Percentiles rank a stretch among this genome's conserved stretches.
Evolutionary conservation across 306 rosid genomes (phyloP).

Genomic region (Quercus rubra): DNA sequence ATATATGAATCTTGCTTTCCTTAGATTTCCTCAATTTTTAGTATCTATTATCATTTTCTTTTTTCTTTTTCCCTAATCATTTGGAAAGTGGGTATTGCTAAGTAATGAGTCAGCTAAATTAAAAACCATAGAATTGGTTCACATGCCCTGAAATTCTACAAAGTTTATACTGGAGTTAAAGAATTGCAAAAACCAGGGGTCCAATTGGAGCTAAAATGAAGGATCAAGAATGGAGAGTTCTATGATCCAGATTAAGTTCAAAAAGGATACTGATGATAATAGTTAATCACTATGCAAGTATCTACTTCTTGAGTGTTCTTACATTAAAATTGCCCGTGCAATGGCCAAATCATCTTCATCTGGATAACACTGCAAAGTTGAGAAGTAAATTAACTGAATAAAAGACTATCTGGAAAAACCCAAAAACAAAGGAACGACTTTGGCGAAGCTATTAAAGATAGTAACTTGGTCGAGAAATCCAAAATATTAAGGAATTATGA

Average conservation of each 20-base stretch:
- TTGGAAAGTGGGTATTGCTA: background rate
- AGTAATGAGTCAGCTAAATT: background rate
- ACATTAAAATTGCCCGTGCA: conserved; percentile 85
- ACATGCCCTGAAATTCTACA: background rate
- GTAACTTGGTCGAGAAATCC: background rate
- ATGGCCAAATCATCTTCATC: conserved; percentile 95
- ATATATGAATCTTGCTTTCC: background rate
- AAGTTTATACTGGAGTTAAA: too few relatives aligned
- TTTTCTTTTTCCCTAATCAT: background rate
- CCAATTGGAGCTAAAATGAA: background rate
- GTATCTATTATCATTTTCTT: background rate
- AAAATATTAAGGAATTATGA: background rate
- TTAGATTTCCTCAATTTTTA: background rate
- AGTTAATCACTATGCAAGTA: background rate
- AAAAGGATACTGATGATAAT: background rate
- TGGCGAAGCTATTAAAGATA: background rate
- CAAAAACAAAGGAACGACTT: background rate
- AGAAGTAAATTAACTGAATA: conserved; percentile 30
- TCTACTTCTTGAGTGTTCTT: conserved; percentile 24
- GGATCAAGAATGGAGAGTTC: background rate
- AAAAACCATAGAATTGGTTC: background rate
- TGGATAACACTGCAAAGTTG: conserved; percentile 79
- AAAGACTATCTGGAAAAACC: conserved; percentile 8
- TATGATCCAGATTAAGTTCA: background rate
- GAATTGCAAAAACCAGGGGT: background rate